Percentiles rank a stretch among this genome's conserved stretches.
Evolutionary conservation across 495 filamentous ascomycete genomes (phyloP).

Genomic region (Tuber melanosporum): DNA sequence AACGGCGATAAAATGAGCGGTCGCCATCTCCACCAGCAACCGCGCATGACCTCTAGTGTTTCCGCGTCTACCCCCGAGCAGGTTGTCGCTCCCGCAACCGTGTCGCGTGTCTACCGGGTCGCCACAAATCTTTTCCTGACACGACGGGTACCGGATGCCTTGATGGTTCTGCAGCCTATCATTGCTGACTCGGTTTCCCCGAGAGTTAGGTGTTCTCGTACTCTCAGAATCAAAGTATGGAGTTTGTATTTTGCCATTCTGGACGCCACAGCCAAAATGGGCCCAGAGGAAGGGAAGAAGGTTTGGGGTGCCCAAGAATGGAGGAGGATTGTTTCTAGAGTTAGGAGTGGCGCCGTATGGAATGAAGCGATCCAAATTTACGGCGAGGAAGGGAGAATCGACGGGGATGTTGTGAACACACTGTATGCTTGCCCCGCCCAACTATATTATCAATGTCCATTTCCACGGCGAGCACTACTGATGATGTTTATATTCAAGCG

Average conservation of each 20-base stretch:
- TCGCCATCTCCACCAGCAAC: constrained; percentile 19
- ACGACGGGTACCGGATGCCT: constrained; percentile 78
- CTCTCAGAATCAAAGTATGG: constrained; percentile 89
- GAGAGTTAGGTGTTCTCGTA: constrained; percentile 52
- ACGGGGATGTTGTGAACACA: constrained; percentile 76
- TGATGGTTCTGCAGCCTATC: constrained; percentile 73
- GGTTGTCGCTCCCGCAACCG: constrained; percentile 22
- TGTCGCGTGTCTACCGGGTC: constrained; percentile 59
- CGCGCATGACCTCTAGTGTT: constrained; percentile 51
- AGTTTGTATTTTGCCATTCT: constrained; percentile 89
- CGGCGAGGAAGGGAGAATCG: constrained; percentile 79
- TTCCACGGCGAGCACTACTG: background rate
- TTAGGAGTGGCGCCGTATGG: constrained; percentile 82
- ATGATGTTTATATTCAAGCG: constrained; percentile 47
- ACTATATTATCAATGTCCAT: background rate
- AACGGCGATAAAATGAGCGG: constrained; percentile 37
- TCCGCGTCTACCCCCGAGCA: constrained; percentile 36
- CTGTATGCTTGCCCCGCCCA: constrained; percentile 18
- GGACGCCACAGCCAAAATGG: constrained; percentile 81
- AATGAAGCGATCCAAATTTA: constrained; percentile 76
- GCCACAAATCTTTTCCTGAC: constrained; percentile 87
- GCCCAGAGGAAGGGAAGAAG: constrained; percentile 80
- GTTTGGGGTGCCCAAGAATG: constrained; percentile 78
- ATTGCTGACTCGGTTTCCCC: constrained; percentile 49
- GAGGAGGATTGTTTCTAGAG: constrained; percentile 69